Evolutionary conservation across 352 stramenopile genomes (phyloP).

Genomic region (Detonula confervacea): DNA sequence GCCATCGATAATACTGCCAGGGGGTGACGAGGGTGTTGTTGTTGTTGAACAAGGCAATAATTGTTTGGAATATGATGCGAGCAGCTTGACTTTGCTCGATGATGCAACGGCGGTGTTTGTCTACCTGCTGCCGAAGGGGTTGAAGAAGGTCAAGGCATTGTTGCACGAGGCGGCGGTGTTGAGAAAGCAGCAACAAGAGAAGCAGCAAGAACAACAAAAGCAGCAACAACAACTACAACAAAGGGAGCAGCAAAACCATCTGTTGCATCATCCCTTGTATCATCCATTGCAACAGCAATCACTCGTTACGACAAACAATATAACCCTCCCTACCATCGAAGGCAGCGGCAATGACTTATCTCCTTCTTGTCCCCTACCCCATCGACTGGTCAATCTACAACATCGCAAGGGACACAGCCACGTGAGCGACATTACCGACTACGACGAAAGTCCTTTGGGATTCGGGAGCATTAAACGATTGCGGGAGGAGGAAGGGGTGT

Average conservation of each 20-base stretch:
- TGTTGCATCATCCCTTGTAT: background rate
- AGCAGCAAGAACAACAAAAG: slow-evolving; percentile 10
- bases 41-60: too few relatives aligned
- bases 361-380: background rate
- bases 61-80: slow-evolving; percentile 5
- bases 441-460: slow-evolving; percentile 24
- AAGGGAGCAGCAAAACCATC: slow-evolving; percentile 11
- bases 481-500: slow-evolving; percentile 2
- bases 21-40: too few relatives aligned
- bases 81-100: slow-evolving; percentile 61
- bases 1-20: too few relatives aligned
- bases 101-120: slow-evolving; percentile 81
- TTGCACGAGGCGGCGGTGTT: slow-evolving; percentile 52
- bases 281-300: slow-evolving; percentile 22
- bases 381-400: background rate
- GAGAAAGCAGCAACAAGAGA: slow-evolving; percentile 17
- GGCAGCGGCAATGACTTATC: background rate
- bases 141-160: slow-evolving; percentile 70
- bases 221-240: slow-evolving; percentile 8
- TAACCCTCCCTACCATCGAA: background rate
- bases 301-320: background rate
- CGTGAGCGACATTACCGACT: slow-evolving; percentile 49
- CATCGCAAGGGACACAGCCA: slow-evolving; percentile 49
- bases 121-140: slow-evolving; percentile 77
- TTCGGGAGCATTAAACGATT: slow-evolving; percentile 2